phyloP scores from a whole-genome alignment of 768 basidiomycete species.

The Stropharia rugosoannulata region DNA sequence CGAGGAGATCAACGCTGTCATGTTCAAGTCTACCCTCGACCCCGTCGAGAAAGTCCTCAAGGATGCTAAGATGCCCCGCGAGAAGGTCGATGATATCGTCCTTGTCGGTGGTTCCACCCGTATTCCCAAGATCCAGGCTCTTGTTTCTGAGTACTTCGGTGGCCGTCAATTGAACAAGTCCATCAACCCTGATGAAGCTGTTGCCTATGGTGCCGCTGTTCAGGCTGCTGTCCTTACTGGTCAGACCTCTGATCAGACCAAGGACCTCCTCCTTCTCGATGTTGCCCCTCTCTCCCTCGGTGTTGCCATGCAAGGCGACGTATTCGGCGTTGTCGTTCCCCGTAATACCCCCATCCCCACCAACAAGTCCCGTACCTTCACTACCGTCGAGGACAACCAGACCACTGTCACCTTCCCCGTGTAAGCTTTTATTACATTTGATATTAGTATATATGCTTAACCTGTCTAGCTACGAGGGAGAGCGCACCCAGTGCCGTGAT shows the following conservation, averaged over 20 bases:
- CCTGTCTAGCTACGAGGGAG: slow-evolving; percentile 84
- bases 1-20: slow-evolving; percentile 95
- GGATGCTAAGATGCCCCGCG: slow-evolving; percentile 96
- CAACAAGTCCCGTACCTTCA: slow-evolving; percentile 98
- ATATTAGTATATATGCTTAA: slow-evolving; percentile 1
- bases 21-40: slow-evolving; percentile 97
- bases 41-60: slow-evolving; percentile 99
- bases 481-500: slow-evolving; percentile 99
- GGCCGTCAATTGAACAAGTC: slow-evolving; percentile 99
- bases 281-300: slow-evolving; percentile 97
- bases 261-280: slow-evolving; percentile 97
- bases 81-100: slow-evolving; percentile 98
- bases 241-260: slow-evolving; percentile 98
- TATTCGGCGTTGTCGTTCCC: slow-evolving; percentile 99
- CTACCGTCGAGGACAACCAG: slow-evolving; percentile 99
- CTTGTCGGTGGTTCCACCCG: slow-evolving; percentile 99
- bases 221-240: slow-evolving; percentile 99
- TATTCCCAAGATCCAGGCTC: slow-evolving; percentile 98
- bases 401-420: slow-evolving; percentile 99
- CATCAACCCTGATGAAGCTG: slow-evolving; percentile 99
- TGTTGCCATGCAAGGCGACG: slow-evolving; percentile 99
- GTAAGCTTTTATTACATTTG: slow-evolving; percentile 37
- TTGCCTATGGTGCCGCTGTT: slow-evolving; percentile 99
- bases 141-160: slow-evolving; percentile 98
- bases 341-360: slow-evolving; percentile 99